A percentile compares a stretch with the other conserved stretches of the same genome.
These are phyloP conservation scores for Cadophora sp. DNA, from an alignment of 2,329 filamentous ascomycete genomes.

Conservation along the genomic window DNA sequence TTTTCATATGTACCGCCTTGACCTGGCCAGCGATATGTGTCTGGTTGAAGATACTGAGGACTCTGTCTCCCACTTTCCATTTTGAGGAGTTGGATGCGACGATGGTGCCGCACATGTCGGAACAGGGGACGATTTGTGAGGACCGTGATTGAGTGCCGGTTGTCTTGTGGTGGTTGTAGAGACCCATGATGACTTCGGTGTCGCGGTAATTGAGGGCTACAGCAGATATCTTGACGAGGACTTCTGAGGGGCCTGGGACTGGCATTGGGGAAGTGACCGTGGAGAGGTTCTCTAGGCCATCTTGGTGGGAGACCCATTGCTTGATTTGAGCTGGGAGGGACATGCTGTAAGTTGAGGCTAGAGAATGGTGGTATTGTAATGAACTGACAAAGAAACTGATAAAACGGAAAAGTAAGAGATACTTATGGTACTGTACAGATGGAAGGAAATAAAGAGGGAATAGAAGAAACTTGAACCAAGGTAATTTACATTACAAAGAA, in stretches of 20 bases:
- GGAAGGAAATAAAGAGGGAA: background rate
- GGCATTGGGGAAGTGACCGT: slow-evolving; percentile 54
- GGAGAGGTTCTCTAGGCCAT: slow-evolving; percentile 61
- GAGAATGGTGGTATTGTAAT: too few species aligned
- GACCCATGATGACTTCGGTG: slow-evolving; percentile 54
- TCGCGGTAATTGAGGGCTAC: slow-evolving; percentile 43
- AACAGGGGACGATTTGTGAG: slow-evolving; percentile 61
- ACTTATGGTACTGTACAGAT: background rate
- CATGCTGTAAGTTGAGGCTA: slow-evolving; percentile 36
- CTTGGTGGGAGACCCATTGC: slow-evolving; percentile 62
- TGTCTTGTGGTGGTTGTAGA: slow-evolving; percentile 70
- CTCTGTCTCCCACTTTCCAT: slow-evolving; percentile 66
- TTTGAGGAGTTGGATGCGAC: slow-evolving; percentile 53
- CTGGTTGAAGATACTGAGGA: slow-evolving; percentile 69
- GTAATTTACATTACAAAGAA: slow-evolving; percentile 16
- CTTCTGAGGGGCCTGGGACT: slow-evolving; percentile 55
- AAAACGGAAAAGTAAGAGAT: background rate
- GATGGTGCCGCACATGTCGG: slow-evolving; percentile 73
- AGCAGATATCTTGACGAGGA: slow-evolving; percentile 42
- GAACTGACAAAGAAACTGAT: too few species aligned
- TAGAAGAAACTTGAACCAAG: background rate
- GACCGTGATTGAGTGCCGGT: slow-evolving; percentile 49
- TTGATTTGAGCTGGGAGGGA: slow-evolving; percentile 41
- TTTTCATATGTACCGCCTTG: slow-evolving; percentile 47
- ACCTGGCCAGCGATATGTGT: slow-evolving; percentile 47